phyloP scores from a whole-genome alignment of 768 basidiomycete genomes.

The Daedaleopsis nitida region DNA sequence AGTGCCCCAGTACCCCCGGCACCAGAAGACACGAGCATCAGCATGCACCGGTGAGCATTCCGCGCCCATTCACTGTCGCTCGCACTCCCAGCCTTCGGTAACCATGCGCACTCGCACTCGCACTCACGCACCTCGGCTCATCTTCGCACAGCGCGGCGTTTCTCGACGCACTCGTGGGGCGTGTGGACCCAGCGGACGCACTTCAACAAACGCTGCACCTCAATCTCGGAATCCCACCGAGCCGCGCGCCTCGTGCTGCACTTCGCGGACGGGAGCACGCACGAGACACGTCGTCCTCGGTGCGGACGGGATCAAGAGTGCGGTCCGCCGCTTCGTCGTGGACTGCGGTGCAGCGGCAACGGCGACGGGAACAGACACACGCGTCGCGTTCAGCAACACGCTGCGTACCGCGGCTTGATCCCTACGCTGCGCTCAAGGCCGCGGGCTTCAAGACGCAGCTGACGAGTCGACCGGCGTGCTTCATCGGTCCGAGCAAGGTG shows the following conservation, averaged over 20 bases:
- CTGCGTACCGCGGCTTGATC: constrained; percentile 53
- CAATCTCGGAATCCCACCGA: constrained; percentile 16
- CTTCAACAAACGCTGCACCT: constrained; percentile 52
- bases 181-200: constrained; percentile 44
- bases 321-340: constrained; percentile 42
- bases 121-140: not conserved
- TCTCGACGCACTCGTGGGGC: constrained; percentile 48
- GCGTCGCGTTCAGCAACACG: constrained; percentile 46
- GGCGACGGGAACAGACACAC: constrained; percentile 6
- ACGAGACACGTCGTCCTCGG: constrained; percentile 53
- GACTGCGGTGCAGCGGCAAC: constrained; percentile 21
- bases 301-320: constrained; percentile 38
- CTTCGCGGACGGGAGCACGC: constrained; percentile 51
- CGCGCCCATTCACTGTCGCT: not conserved
- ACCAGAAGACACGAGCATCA: constrained; percentile 43
- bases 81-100: constrained; percentile 22
- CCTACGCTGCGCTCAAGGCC: constrained; percentile 40
- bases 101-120: constrained; percentile 18
- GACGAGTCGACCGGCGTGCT: constrained; percentile 38
- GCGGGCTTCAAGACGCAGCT: constrained; percentile 47
- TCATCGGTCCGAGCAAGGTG: constrained; percentile 43
- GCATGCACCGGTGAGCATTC: constrained; percentile 44
- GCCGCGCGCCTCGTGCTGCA: constrained; percentile 34
- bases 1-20: constrained; percentile 35
- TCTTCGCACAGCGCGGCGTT: constrained; percentile 44